Percentiles rank a stretch among this genome's conserved stretches.
Evolutionary conservation across 1,284 basidiomycete species (phyloP).

Genomic region (Pseudozyma pruni): DNA sequence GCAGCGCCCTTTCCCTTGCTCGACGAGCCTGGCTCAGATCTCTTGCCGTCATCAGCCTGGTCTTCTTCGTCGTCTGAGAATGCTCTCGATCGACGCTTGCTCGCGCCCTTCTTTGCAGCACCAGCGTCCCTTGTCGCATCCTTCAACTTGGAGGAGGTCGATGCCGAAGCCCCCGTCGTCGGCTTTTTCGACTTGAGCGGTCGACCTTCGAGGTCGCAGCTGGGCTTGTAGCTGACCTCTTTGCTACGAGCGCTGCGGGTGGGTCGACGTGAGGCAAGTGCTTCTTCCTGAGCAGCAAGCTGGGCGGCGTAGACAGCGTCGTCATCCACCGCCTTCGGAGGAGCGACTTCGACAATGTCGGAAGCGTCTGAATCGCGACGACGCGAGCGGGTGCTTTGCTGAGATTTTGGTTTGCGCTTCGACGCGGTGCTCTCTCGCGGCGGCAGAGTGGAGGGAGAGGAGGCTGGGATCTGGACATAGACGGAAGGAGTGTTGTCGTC

Average conservation of each 20-base stretch:
- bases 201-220: slow-evolving; percentile 35
- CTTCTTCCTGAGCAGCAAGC: slow-evolving; percentile 35
- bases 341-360: neutral
- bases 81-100: slow-evolving; percentile 16
- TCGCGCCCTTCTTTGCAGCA: slow-evolving; percentile 4
- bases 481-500: slow-evolving; percentile 1
- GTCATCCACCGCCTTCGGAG: slow-evolving; percentile 4
- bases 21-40: slow-evolving; percentile 8
- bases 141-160: slow-evolving; percentile 8
- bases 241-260: slow-evolving; percentile 19
- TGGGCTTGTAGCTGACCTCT: slow-evolving; percentile 34
- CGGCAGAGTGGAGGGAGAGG: slow-evolving; percentile 5
- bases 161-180: neutral
- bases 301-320: slow-evolving; percentile 42
- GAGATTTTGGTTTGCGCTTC: slow-evolving; percentile 16
- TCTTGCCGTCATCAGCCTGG: neutral
- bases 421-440: slow-evolving; percentile 6
- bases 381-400: slow-evolving; percentile 4
- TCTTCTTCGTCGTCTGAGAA: slow-evolving; percentile 33
- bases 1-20: neutral
- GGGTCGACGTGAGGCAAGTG: slow-evolving; percentile 24
- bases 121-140: slow-evolving; percentile 1
- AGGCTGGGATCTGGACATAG: slow-evolving; percentile 26
- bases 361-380: slow-evolving; percentile 19
- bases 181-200: slow-evolving; percentile 15